Evolutionary conservation across 257 asterid genomes (phyloP).

Genomic region (Verbascum thapsus): DNA sequence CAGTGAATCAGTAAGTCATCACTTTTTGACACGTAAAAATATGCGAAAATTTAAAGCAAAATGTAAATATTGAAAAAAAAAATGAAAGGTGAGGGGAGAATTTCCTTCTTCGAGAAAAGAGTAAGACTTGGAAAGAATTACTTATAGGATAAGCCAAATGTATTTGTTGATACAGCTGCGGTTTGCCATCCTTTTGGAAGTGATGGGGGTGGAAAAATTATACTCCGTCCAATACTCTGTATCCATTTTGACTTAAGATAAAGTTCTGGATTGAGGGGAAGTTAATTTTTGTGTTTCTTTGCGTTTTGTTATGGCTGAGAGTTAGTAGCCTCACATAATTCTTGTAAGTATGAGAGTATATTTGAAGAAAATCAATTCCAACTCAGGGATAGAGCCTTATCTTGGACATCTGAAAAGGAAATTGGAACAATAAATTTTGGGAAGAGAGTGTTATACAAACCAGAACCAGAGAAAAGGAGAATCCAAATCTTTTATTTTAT

Average conservation of each 20-base stretch:
- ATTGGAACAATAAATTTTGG: too few species aligned
- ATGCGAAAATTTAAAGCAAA: slow-evolving; percentile 2
- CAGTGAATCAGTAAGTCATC: not conserved
- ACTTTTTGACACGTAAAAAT: not conserved
- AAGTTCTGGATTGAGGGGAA: too few species aligned
- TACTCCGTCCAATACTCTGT: not conserved
- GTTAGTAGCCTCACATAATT: too few species aligned
- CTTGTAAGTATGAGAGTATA: too few species aligned
- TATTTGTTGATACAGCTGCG: not conserved
- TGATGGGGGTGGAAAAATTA: not conserved
- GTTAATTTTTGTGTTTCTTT: too few species aligned
- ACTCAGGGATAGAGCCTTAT: too few species aligned
- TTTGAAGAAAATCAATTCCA: too few species aligned
- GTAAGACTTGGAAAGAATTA: not conserved
- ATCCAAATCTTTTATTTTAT: not conserved
- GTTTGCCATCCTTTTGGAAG: slow-evolving; percentile 3
- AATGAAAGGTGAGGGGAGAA: not conserved
- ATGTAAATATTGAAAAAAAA: not conserved
- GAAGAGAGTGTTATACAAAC: not conserved
- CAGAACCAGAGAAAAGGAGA: not conserved
- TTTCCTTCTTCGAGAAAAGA: slow-evolving; percentile 1
- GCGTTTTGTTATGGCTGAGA: too few species aligned
- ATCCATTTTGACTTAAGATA: too few species aligned
- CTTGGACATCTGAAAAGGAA: too few species aligned
- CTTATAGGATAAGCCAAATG: not conserved